These are phyloP conservation scores for Pelargonium fulgidum DNA, from an alignment of 441 rosid species.

Conservation along the genomic window DNA sequence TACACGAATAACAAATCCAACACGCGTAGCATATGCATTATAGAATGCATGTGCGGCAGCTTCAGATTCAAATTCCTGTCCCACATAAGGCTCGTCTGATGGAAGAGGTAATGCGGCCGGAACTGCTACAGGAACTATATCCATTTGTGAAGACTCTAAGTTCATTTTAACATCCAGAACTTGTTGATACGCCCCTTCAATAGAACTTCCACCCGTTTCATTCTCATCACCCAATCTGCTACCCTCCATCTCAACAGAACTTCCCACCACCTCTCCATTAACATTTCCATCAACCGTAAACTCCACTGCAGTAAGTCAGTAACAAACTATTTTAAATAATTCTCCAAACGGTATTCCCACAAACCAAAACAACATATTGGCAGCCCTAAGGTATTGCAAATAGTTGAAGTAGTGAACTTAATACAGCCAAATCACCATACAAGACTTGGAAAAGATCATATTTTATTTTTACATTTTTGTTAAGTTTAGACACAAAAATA, in stretches of 20 bases:
- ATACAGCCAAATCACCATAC: neutral
- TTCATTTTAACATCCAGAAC: conserved; percentile 45
- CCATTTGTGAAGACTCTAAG: conserved; percentile 31
- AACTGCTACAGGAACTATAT: conserved; percentile 29
- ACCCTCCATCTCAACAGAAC: conserved; percentile 38
- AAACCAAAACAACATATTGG: neutral
- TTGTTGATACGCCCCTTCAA: conserved; percentile 42
- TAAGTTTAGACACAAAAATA: neutral
- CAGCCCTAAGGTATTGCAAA: neutral
- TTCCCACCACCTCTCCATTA: conserved; percentile 38
- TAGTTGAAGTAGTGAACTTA: neutral
- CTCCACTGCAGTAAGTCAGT: conserved; percentile 58
- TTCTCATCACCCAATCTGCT: conserved; percentile 40
- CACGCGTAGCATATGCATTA: conserved; percentile 72
- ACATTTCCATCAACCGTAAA: conserved; percentile 48
- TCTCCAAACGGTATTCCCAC: neutral
- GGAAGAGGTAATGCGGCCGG: conserved; percentile 28
- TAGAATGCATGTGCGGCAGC: conserved; percentile 91
- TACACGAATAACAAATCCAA: conserved; percentile 84
- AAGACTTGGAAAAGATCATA: neutral
- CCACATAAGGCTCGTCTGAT: conserved; percentile 69
- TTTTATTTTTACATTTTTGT: neutral
- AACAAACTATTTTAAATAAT: conserved; percentile 15
- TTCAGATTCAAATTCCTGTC: conserved; percentile 89
- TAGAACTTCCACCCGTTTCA: conserved; percentile 46